Conservation (phyloP, 2,329 filamentous ascomycete genomes). For the Talaromyces atroroseus region DNA sequence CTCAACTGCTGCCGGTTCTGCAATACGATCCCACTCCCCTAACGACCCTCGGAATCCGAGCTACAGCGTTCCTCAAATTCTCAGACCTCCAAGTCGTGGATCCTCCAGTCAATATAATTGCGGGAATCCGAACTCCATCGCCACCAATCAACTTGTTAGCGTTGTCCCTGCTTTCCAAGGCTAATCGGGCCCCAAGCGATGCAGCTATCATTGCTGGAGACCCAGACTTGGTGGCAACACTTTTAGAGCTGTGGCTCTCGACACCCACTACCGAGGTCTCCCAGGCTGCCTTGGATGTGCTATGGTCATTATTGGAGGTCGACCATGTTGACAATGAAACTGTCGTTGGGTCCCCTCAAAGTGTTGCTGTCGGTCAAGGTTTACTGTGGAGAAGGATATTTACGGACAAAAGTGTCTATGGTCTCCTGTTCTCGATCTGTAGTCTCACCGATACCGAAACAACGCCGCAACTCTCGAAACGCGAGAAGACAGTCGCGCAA, state of each 20-base stretch:
- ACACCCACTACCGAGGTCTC: conserved; percentile 52
- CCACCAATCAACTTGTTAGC: conserved; percentile 53
- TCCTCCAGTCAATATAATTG: conserved; percentile 49
- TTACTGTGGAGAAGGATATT: conserved; percentile 60
- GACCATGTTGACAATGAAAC: conserved; percentile 37
- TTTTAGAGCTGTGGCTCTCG: conserved; percentile 56
- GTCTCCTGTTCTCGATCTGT: conserved; percentile 52
- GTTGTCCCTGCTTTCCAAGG: conserved; percentile 53
- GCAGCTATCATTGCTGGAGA: conserved; percentile 55
- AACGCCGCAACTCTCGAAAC: conserved; percentile 40
- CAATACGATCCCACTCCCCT: conserved; percentile 55
- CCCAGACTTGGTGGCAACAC: conserved; percentile 48
- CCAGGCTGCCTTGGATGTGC: conserved; percentile 47
- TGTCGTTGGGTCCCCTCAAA: conserved; percentile 17
- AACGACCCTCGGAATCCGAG: conserved; percentile 48
- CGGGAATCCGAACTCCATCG: conserved; percentile 48
- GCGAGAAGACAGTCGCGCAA: conserved; percentile 55
- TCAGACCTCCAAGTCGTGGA: conserved; percentile 44
- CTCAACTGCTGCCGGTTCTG: conserved; percentile 47
- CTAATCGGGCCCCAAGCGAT: conserved; percentile 46
- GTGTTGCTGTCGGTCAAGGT: conserved; percentile 39
- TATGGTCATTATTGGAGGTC: conserved; percentile 50
- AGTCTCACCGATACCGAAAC: conserved; percentile 37
- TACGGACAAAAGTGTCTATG: conserved; percentile 55
- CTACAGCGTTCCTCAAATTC: conserved; percentile 47